phyloP scores from a whole-genome alignment of 1,284 basidiomycete genomes.

The Rhodotorula sp. region DNA sequence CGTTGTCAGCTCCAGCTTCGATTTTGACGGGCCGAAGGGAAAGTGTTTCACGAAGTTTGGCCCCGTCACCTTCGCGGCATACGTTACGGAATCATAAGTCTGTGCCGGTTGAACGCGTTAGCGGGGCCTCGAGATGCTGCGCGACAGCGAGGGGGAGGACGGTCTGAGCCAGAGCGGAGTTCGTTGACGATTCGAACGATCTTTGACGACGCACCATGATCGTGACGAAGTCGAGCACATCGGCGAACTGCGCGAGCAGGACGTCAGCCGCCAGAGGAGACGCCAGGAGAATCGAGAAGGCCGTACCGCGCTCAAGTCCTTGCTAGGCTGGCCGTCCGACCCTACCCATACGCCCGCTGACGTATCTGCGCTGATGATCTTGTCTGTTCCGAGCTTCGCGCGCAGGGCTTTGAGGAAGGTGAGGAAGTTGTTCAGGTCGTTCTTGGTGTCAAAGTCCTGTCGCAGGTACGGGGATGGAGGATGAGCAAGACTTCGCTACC shows the following conservation, averaged over 20 bases:
- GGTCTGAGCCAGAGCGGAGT: too few relatives aligned
- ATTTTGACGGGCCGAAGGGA: neutral
- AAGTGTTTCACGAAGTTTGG: conserved; percentile 17
- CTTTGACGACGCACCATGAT: conserved; percentile 13
- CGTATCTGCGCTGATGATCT: conserved; percentile 21
- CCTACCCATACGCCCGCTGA: conserved; percentile 4
- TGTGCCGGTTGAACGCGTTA: neutral
- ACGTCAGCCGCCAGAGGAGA: neutral
- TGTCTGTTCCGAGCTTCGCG: conserved; percentile 21
- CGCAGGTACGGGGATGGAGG: too few relatives aligned
- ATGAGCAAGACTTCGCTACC: neutral
- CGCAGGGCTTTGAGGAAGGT: conserved; percentile 15
- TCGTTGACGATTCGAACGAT: too few relatives aligned
- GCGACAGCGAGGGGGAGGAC: too few relatives aligned
- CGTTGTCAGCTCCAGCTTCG: neutral
- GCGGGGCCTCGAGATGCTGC: neutral
- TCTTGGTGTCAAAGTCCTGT: conserved; percentile 25
- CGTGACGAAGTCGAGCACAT: conserved; percentile 13
- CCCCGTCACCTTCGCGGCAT: neutral
- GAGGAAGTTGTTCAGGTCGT: conserved; percentile 25
- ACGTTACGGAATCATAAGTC: conserved; percentile 16
- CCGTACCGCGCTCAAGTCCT: conserved; percentile 20
- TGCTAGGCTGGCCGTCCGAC: conserved; percentile 10
- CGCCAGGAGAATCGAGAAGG: too few relatives aligned
- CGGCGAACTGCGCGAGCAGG: neutral